Percentiles rank a stretch among this genome's conserved stretches.
phyloP scores from a whole-genome alignment of 257 asterid genomes.

The Cruciata laevipes region DNA sequence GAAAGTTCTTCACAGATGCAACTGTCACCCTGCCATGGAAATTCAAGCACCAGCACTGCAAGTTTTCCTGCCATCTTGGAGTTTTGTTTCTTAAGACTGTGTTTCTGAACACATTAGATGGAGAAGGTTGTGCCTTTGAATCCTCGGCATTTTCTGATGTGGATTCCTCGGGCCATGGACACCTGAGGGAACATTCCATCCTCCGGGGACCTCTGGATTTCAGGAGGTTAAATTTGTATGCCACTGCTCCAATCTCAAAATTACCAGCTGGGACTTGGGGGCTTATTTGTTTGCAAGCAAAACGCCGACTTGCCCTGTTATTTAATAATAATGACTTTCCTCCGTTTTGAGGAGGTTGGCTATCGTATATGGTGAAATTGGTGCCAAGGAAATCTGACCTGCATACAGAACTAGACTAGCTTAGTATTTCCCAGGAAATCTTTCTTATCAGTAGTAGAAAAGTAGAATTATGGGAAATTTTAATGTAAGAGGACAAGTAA shows the following conservation, averaged over 20 bases:
- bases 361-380: slow-evolving; percentile 70
- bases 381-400: slow-evolving; percentile 95
- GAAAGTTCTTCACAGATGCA: slow-evolving; percentile 91
- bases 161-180: slow-evolving; percentile 32
- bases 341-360: slow-evolving; percentile 72
- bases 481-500: background rate
- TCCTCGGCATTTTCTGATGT: slow-evolving; percentile 21
- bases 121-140: slow-evolving; percentile 25
- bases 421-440: background rate
- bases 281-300: slow-evolving; percentile 78
- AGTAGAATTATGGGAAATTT: background rate
- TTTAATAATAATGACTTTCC: slow-evolving; percentile 82
- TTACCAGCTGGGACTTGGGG: slow-evolving; percentile 87
- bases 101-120: slow-evolving; percentile 16
- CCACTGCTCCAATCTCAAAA: slow-evolving; percentile 71
- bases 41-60: slow-evolving; percentile 97
- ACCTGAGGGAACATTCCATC: slow-evolving; percentile 60
- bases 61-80: slow-evolving; percentile 89
- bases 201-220: slow-evolving; percentile 97
- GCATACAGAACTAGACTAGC: slow-evolving; percentile 15
- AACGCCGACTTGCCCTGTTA: slow-evolving; percentile 67
- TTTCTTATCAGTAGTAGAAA: background rate
- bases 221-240: slow-evolving; percentile 78
- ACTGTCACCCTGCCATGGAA: slow-evolving; percentile 93
- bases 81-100: slow-evolving; percentile 75